Evolutionary conservation across 202 grass and related monocot genomes (phyloP), one percentile per base, ranked within the genome.

Genomic region (Sporobolus alterniflorus): DNA sequence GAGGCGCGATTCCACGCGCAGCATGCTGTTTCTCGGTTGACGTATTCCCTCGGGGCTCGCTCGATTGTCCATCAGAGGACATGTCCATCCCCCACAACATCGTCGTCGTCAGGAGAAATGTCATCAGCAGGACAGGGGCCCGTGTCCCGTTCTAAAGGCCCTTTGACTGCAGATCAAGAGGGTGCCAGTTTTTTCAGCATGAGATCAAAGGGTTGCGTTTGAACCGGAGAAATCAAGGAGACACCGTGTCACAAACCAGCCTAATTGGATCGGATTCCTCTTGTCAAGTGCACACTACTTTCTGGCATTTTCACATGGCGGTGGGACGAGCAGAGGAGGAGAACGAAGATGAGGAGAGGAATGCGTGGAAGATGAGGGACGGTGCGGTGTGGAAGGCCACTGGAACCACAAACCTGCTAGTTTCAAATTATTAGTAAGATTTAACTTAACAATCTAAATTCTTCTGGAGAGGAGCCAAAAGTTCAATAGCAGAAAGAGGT

Each of bases 101-200:
- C 48, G 34, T 44, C 51, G 42, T 44, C 62, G 56, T 26, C 51
- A 69, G 21, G 52, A 59, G 41, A 84, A 74, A 67, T 80, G 92
- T 88, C 87, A 94, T n/a, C n/a, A n/a, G n/a, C n/a, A n/a, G n/a
- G n/a, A 83, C 22, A 39, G 18, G 39, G 25, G 50, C 82, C 67
- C 71, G 68, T 81, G 74, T 81, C 69, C 57, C 49, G 75, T 80
- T 80, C 57, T 61, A 46, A 1, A 1, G 34, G 12, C 17, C 17
- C 42, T 83, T 83, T 79, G 82, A 80, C 69, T 22, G 67, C 22
- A 50, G 60, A 33, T 72, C 73, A 68, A 72, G 67, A 36, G 51
- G 32, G 48, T 72, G 40, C 64, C 48, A 25, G 39, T 25, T 77
- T 90, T 81, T 82, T 73, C 72, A 31, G 26, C 57, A 31, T 16